Conservation (phyloP, 306 rosid species). For the Acmispon strigosus region DNA sequence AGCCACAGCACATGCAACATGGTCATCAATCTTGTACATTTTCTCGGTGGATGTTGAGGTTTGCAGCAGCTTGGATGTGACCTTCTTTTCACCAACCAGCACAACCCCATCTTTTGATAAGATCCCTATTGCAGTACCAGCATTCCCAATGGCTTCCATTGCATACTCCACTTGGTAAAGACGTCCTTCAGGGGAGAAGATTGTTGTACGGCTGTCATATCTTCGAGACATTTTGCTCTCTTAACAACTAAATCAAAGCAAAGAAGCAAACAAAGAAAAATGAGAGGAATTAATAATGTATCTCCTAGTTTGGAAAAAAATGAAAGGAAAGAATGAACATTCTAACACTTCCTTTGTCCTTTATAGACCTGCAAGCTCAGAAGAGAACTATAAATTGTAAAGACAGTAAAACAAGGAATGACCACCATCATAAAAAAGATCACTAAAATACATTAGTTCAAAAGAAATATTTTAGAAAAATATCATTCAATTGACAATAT, state of each 20-base stretch:
- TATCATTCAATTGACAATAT: neutral
- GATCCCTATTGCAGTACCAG: constrained; percentile 51
- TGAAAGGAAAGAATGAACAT: too few relatives aligned
- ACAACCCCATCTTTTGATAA: constrained; percentile 44
- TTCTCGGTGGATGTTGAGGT: constrained; percentile 49
- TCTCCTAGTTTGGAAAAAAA: neutral
- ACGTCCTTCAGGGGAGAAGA: constrained; percentile 49
- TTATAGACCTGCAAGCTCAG: neutral
- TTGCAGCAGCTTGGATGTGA: constrained; percentile 46
- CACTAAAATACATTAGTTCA: neutral
- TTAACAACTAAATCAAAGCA: neutral
- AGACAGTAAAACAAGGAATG: neutral
- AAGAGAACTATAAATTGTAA: neutral
- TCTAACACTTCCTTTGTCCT: too few relatives aligned
- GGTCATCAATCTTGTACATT: constrained; percentile 51
- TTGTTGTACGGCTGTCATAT: constrained; percentile 51
- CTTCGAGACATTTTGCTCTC: constrained; percentile 42
- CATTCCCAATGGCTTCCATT: constrained; percentile 50
- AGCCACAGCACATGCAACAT: constrained; percentile 49
- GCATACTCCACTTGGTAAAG: constrained; percentile 55
- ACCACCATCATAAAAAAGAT: neutral
- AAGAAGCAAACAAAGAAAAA: constrained; percentile 4
- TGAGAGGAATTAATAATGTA: constrained; percentile 1
- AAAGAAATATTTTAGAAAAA: neutral
- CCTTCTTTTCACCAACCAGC: constrained; percentile 48